phyloP scores from a whole-genome alignment of 768 basidiomycete species.

The Lactifluus piperatus region DNA sequence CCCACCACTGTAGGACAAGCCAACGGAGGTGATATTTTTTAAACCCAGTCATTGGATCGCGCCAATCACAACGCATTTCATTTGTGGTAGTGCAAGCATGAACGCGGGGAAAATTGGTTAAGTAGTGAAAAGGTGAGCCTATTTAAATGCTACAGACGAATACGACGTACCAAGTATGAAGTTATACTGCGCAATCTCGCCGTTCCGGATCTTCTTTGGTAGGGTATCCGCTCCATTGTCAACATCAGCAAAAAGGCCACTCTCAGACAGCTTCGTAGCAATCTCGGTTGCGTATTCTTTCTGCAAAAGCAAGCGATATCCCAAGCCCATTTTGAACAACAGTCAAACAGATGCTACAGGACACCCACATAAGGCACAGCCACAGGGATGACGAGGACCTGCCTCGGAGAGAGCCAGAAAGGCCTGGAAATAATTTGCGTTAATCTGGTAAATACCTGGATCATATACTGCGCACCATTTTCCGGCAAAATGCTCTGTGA shows the following conservation, averaged over 20 bases:
- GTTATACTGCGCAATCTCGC: slow-evolving; percentile 96
- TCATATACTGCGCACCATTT: slow-evolving; percentile 66
- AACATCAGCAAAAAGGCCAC: slow-evolving; percentile 83
- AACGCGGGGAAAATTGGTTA: background rate
- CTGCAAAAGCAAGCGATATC: slow-evolving; percentile 32
- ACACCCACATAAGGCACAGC: slow-evolving; percentile 75
- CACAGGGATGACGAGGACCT: slow-evolving; percentile 91
- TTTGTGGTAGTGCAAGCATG: background rate
- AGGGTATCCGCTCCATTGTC: slow-evolving; percentile 90
- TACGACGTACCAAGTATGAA: slow-evolving; percentile 78
- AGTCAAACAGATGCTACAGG: background rate
- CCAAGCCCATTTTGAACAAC: background rate
- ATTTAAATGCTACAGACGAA: background rate
- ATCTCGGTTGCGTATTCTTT: slow-evolving; percentile 88
- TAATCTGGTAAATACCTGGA: background rate
- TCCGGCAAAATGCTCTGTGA: slow-evolving; percentile 94
- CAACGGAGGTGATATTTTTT: background rate
- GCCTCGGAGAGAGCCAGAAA: slow-evolving; percentile 97
- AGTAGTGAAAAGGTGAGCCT: background rate
- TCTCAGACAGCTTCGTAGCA: slow-evolving; percentile 49
- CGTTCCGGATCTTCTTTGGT: slow-evolving; percentile 95
- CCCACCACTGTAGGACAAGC: slow-evolving; percentile 65
- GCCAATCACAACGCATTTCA: background rate
- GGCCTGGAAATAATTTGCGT: slow-evolving; percentile 46
- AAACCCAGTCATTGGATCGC: background rate